Evolutionary conservation across 176 grass and related monocot genomes (phyloP), one percentile per base, ranked within the genome.

Genomic region (Typha latifolia): DNA sequence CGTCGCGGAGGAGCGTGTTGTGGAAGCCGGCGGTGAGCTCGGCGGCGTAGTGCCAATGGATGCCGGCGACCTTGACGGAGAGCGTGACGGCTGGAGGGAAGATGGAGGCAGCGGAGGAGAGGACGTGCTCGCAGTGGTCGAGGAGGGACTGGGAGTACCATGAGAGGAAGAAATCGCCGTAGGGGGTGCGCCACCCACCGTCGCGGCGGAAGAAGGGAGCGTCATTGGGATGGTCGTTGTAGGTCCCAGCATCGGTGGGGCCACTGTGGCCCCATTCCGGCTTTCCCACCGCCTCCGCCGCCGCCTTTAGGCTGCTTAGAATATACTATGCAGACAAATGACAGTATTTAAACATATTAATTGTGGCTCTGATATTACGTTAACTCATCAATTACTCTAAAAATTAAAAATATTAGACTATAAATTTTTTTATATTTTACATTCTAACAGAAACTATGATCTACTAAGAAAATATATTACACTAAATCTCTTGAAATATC

Each of bases 11-110:
- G 10, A 80, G 67, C 12, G 90, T 95, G 82, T 84, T 95, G 70
- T 86, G 86, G 75, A 86, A 89, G 4, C 90, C 86, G 0, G 85
- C 85, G 0, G 90, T 95, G 9, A 89, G 80, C 70, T 95, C 90
- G 0, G 86, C 9, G 0, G 86, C 82, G 71, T 95, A 86, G 3
- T 95, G 90, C 85, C 86, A 86, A 77, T 95, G 90, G 74, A 89
- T 95, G 49, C 85, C 86, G 11, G 85, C 82, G 29, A 95, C 82
- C 80, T 89, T 95, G 2, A 63, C 86, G 4, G 86, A 90, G 9
- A 95, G 14, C 51, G 73, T 78, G 14, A 84, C 67, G 1, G 68
- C 67, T 5, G 70, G 6, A 0, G 67, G 34, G 80, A 86, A 89
- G 4, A 84, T 62, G n/a, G 83, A 67, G 47, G 67, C 29, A 2